A percentile compares a stretch with the other conserved stretches of the same genome.
These are phyloP conservation scores for Ogataea populi-albae DNA, from an alignment of 805 yeast species.

Conservation along the genomic window DNA sequence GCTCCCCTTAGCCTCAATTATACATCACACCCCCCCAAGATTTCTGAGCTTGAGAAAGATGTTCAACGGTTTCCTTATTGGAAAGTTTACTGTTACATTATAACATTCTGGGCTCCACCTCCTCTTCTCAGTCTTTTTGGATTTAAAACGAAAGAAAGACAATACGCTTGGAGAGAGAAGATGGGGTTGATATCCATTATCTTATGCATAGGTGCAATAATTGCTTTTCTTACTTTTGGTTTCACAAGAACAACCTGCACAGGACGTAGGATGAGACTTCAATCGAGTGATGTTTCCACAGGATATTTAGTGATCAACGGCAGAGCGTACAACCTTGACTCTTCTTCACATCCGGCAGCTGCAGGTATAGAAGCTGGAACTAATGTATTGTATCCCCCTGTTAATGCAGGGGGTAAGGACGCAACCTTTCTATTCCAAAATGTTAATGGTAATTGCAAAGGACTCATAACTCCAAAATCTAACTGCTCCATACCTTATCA, in stretches of 20 bases:
- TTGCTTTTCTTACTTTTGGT: constrained; percentile 89
- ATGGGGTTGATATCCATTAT: constrained; percentile 81
- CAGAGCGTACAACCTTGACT: constrained; percentile 66
- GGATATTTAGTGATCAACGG: constrained; percentile 80
- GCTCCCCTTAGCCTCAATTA: constrained; percentile 27
- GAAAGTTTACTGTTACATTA: constrained; percentile 72
- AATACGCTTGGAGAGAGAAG: constrained; percentile 96
- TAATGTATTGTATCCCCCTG: constrained; percentile 79
- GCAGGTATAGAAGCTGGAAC: constrained; percentile 71
- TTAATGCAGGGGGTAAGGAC: constrained; percentile 84
- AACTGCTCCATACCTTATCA: constrained; percentile 70
- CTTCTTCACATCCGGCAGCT: constrained; percentile 75
- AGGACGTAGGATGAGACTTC: constrained; percentile 44
- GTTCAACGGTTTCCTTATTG: constrained; percentile 45
- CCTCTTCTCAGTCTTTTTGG: constrained; percentile 71
- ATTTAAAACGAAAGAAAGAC: constrained; percentile 73
- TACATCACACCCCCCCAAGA: constrained; percentile 22
- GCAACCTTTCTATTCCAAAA: constrained; percentile 84
- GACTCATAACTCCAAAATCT: constrained; percentile 65
- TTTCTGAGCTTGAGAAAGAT: constrained; percentile 22
- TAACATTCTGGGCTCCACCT: constrained; percentile 93
- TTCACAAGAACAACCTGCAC: constrained; percentile 80
- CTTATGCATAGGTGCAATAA: constrained; percentile 65
- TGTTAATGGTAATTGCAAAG: constrained; percentile 87
- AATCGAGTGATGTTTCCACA: constrained; percentile 54